These are phyloP conservation scores for Metroxylon sagu DNA, from an alignment of 176 grass and related monocot genomes.

Conservation along the genomic window DNA sequence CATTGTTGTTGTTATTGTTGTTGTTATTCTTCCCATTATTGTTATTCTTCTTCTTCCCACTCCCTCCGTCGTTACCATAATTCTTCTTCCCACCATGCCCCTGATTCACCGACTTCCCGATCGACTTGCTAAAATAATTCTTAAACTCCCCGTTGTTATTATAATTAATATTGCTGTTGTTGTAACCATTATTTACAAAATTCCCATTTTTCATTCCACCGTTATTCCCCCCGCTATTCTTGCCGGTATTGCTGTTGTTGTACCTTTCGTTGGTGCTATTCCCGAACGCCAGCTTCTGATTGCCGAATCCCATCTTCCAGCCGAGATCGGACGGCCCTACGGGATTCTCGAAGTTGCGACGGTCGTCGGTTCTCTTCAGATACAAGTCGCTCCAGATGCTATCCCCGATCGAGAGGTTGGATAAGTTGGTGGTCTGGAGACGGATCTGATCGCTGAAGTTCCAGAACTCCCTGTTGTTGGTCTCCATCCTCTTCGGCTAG, in stretches of 20 bases:
- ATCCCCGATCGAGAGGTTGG: conserved; percentile 67
- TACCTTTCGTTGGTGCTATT: neutral
- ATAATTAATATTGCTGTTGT: neutral
- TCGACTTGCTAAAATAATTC: conserved; percentile 89
- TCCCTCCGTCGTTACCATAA: conserved; percentile 9
- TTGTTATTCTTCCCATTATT: conserved; percentile 19
- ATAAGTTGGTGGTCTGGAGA: conserved; percentile 60
- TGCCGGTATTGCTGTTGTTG: conserved; percentile 15
- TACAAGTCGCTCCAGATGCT: conserved; percentile 64
- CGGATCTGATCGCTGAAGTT: conserved; percentile 95
- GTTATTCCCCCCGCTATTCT: neutral
- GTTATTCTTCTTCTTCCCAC: conserved; percentile 31
- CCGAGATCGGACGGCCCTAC: conserved; percentile 16
- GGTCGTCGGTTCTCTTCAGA: conserved; percentile 16
- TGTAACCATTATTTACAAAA: neutral
- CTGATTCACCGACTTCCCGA: conserved; percentile 38
- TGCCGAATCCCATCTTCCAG: conserved; percentile 8
- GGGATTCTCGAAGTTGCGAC: conserved; percentile 20
- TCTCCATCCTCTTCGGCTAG: too few species aligned
- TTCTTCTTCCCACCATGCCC: conserved; percentile 19
- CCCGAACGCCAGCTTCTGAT: conserved; percentile 75
- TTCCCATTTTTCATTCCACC: conserved; percentile 22
- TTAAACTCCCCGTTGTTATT: conserved; percentile 40
- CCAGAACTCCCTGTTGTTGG: conserved; percentile 40
- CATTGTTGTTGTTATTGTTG: conserved; percentile 14